Base-by-base conservation (phyloP, 345 rosid genomes). In the Aethionema arabicum region DNA sequence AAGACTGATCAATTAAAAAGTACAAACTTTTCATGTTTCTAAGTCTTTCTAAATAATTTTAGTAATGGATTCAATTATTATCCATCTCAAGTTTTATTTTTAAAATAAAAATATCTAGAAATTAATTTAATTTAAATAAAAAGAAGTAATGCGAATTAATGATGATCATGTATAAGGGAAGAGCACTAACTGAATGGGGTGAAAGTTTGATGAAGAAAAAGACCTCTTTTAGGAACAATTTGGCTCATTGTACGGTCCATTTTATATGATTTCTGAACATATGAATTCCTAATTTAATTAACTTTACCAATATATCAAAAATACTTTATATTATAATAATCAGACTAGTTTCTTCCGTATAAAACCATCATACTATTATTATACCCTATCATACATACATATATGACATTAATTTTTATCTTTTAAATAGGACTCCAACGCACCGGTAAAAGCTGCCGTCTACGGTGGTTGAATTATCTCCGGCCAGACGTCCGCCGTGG, bases 401-500 rank as follows among this genome's bases (percentile, higher is more conserved):
- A 2, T 51, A 32, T 38, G 2, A 21, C 27, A 21, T 21, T 21
- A 21, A 16, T 47, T 52, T 65, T 72, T 47, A 44, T 56, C 42
- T 16, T 46, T 60, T 51, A 61, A 67, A 71, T 80, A 93, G 99
- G 97, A 39, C 83, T 93, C 15, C 87, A 83, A 53, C 81, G 99
- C 48, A 90, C 96, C 4, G 99, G 99, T 8, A 93, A 93, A 79
- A 93, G 99, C 60, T 93, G 99, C 72, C 79, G 99, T 63, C 58
- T 93, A 15, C 70, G 99, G 69, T 93, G 99, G 99, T 72, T 93
- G 36, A 93, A 93, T 59, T 93, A 93, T 75, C 82, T 93, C 59
- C 84, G 90, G 11, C 99, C 99, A 0, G 96, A 90, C 43, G 95
- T 90, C 61, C 91, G 96, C 45, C 93, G 96, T 7, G 99, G 97